Evolutionary conservation across 495 filamentous ascomycete species (phyloP).

Genomic region (Margaritispora aquatica): DNA sequence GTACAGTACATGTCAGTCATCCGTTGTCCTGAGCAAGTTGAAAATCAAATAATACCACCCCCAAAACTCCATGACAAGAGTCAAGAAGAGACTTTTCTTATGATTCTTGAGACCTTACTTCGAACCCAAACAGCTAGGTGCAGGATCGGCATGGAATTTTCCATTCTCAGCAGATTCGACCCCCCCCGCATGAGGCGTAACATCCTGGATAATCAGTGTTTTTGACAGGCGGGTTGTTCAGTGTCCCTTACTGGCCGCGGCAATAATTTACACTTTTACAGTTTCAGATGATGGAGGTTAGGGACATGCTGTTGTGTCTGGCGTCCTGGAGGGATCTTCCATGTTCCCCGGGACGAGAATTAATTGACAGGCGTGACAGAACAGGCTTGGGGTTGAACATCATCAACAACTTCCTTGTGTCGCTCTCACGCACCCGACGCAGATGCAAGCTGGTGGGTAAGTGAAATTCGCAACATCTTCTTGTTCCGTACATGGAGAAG

Average conservation of each 20-base stretch:
- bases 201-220: background rate
- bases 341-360: background rate
- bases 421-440: background rate
- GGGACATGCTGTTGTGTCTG: background rate
- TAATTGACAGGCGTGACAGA: no score
- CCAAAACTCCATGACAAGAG: no score
- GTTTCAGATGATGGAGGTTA: background rate
- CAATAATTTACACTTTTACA: background rate
- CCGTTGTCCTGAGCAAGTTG: no score
- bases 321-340: background rate
- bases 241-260: no score
- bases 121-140: no score
- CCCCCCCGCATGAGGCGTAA: background rate
- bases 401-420: background rate
- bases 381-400: no score
- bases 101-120: no score
- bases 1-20: no score
- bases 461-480: background rate
- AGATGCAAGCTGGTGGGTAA: background rate
- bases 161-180: no score
- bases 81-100: no score
- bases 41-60: no score
- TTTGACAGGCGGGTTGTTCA: background rate
- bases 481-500: background rate
- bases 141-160: no score